Conservation (phyloP, 1,284 basidiomycete genomes). For the Veloporphyrellus conicus region DNA sequence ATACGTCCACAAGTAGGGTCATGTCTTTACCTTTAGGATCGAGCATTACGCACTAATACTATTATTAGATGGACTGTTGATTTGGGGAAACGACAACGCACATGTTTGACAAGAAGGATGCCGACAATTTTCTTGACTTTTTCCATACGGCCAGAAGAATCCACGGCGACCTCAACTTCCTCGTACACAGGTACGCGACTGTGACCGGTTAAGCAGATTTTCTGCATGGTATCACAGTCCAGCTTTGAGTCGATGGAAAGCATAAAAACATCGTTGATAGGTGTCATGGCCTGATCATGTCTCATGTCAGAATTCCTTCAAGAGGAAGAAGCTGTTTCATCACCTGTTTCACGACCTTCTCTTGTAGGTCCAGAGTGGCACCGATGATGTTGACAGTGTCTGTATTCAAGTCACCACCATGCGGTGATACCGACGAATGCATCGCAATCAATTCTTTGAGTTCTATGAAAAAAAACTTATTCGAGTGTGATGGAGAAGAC, state of each 20-base stretch:
- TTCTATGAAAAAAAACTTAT: conserved; percentile 34
- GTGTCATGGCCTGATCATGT: conserved; percentile 29
- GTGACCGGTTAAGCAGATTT: conserved; percentile 51
- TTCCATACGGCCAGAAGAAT: conserved; percentile 24
- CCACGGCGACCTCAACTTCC: conserved; percentile 36
- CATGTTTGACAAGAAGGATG: conserved; percentile 49
- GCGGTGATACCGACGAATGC: conserved; percentile 54
- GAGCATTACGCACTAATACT: conserved; percentile 68
- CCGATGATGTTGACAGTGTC: conserved; percentile 77
- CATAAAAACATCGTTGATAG: conserved; percentile 44
- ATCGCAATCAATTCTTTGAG: conserved; percentile 72
- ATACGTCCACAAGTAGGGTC: background rate
- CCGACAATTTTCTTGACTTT: conserved; percentile 50
- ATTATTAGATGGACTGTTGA: background rate
- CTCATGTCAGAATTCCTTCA: background rate
- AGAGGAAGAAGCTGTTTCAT: too few species aligned
- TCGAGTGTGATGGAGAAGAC: background rate
- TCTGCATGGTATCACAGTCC: conserved; percentile 49
- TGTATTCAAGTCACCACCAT: conserved; percentile 64
- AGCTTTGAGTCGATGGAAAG: conserved; percentile 50
- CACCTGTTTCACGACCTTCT: conserved; percentile 58
- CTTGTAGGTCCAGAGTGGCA: conserved; percentile 68
- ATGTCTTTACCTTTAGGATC: conserved; percentile 72
- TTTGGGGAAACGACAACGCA: conserved; percentile 9
- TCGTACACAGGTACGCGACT: conserved; percentile 47